phyloP scores from a whole-genome alignment of 495 filamentous ascomycete genomes.

The Penicillium ucsense region DNA sequence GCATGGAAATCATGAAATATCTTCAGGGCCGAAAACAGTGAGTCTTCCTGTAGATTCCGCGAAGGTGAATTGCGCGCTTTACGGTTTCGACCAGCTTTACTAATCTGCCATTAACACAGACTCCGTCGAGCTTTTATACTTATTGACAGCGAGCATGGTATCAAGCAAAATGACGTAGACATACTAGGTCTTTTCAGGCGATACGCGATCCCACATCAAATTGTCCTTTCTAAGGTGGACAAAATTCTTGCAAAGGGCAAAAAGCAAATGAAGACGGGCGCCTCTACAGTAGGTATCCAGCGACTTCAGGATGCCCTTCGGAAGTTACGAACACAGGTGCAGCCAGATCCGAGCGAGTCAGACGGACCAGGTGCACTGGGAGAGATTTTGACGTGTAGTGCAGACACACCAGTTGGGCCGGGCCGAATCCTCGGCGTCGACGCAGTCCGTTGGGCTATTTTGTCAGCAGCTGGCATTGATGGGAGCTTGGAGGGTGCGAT shows the following conservation, averaged over 20 bases:
- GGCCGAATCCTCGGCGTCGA: conserved; percentile 35
- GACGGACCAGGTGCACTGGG: conserved; percentile 39
- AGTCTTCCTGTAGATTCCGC: conserved; percentile 1
- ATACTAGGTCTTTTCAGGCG: conserved; percentile 56
- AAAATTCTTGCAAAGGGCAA: conserved; percentile 30
- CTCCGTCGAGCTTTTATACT: conserved; percentile 74
- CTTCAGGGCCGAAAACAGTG: conserved; percentile 57
- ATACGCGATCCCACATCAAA: conserved; percentile 57
- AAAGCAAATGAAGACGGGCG: conserved; percentile 22
- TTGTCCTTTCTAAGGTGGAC: conserved; percentile 82
- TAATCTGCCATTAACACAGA: conserved; percentile 8
- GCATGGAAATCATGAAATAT: conserved; percentile 79
- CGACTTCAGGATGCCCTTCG: conserved; percentile 22
- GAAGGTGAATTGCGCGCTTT: no score
- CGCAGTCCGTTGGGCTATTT: conserved; percentile 40
- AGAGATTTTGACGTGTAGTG: conserved; percentile 41
- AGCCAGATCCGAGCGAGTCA: conserved; percentile 18
- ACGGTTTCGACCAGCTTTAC: neutral
- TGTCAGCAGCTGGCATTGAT: conserved; percentile 41
- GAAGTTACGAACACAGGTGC: conserved; percentile 17
- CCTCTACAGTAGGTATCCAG: conserved; percentile 17
- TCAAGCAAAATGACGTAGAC: conserved; percentile 61
- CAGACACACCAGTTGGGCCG: conserved; percentile 19
- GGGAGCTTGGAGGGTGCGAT: conserved; percentile 20
- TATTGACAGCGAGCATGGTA: conserved; percentile 69